Conservation (phyloP, 2,329 filamentous ascomycete species). For the Penicillium janthinellum region DNA sequence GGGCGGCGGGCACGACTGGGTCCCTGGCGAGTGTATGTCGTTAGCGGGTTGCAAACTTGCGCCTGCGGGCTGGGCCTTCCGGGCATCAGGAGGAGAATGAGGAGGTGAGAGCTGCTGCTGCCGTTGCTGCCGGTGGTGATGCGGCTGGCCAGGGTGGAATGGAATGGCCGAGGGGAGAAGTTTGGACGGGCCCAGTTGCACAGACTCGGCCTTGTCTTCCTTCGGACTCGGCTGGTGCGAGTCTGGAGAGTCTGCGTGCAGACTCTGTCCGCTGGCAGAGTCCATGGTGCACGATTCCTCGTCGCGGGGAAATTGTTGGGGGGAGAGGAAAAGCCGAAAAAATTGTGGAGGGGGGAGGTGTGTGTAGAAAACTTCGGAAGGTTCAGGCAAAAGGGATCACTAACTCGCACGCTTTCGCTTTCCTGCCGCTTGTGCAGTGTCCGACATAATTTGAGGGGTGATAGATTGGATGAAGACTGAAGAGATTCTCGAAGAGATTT, state of each 20-base stretch:
- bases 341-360: neutral
- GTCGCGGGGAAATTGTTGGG: slow-evolving; percentile 4
- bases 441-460: slow-evolving; percentile 34
- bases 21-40: slow-evolving; percentile 58
- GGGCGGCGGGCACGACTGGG: slow-evolving; percentile 92
- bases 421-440: slow-evolving; percentile 34
- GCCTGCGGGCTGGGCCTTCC: neutral
- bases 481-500: slow-evolving; percentile 25
- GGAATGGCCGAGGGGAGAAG: slow-evolving; percentile 1
- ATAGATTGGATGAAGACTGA: slow-evolving; percentile 4
- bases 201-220: neutral
- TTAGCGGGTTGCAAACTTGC: slow-evolving; percentile 30
- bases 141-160: slow-evolving; percentile 1
- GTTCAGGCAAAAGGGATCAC: slow-evolving; percentile 19
- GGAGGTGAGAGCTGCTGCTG: slow-evolving; percentile 1
- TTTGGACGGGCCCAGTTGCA: neutral
- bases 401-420: slow-evolving; percentile 45
- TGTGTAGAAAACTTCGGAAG: neutral
- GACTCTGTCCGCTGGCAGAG: neutral
- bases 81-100: neutral
- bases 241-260: slow-evolving; percentile 1
- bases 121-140: neutral
- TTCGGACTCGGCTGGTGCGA: neutral
- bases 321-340: neutral
- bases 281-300: slow-evolving; percentile 3